A percentile compares a stretch with the other conserved stretches of the same genome.
Evolutionary conservation across 495 filamentous ascomycete species (phyloP).

Genomic region (Neurospora sp.): DNA sequence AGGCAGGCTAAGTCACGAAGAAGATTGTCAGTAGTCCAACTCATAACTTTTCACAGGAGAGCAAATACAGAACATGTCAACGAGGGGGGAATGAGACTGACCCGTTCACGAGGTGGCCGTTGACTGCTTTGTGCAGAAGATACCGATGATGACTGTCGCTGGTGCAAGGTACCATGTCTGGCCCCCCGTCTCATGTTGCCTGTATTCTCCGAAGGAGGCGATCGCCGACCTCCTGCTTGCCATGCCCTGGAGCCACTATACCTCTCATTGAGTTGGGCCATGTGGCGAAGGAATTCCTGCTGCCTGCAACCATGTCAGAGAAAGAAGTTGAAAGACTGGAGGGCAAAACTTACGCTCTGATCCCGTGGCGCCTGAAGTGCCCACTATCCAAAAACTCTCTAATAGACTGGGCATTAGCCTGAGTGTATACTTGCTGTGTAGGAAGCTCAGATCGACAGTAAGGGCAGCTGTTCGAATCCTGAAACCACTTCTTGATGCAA

Average conservation of each 20-base stretch:
- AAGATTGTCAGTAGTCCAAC: background rate
- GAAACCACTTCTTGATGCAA: slow-evolving; percentile 52
- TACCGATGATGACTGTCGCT: slow-evolving; percentile 6
- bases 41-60: background rate
- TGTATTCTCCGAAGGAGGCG: slow-evolving; percentile 25
- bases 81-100: background rate
- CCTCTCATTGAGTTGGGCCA: slow-evolving; percentile 5
- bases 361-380: background rate
- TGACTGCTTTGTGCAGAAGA: background rate
- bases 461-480: slow-evolving; percentile 48
- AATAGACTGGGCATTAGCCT: slow-evolving; percentile 5
- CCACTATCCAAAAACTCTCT: slow-evolving; percentile 11
- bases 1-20: background rate
- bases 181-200: slow-evolving; percentile 29
- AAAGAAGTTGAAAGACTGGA: background rate
- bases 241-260: slow-evolving; percentile 2
- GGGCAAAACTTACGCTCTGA: background rate
- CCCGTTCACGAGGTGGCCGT: background rate
- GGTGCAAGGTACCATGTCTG: slow-evolving; percentile 22
- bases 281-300: slow-evolving; percentile 1
- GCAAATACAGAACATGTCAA: background rate
- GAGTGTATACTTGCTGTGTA: slow-evolving; percentile 27
- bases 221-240: slow-evolving; percentile 25
- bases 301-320: background rate
- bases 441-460: slow-evolving; percentile 48